Evolutionary conservation across 2,329 filamentous ascomycete genomes (phyloP), one percentile per base, ranked within the genome.

Genomic region (Fusarium sp.): DNA sequence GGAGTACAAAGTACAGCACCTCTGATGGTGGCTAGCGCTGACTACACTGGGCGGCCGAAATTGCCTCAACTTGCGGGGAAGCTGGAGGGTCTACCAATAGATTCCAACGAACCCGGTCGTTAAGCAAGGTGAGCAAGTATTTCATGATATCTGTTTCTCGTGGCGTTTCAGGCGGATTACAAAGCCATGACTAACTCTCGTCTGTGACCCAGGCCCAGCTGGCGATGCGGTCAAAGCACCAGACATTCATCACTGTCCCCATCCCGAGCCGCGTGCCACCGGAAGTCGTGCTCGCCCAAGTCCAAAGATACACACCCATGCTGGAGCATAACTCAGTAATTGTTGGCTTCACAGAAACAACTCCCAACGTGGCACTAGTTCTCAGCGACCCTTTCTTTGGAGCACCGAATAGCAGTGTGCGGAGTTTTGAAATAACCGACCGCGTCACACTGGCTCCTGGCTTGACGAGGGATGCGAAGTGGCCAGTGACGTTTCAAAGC

Each of bases 161-260:
- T 46, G 26, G 34, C 10, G 47, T 43, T 34, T 42, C 38, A 43
- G 22, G 22, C 28, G 21, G n/a, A 24, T 64, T 15, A 63, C 39
- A 55, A 50, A 64, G 11, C 44, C 34, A 45, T 64, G 33, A 64
- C 61, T 64, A 64, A 64, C 59, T 38, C 21, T 34, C 33, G 11
- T 36, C 46, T 58, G 31, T 56, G 28, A 26, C 14, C 19, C 11
- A 8, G 7, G 38, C n/a, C 45, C 31, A 10, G 33, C 36, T 47
- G 46, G 62, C 61, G 17, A 69, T 69, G 66, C 61, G 66, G 42
- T 70, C 62, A 15, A 55, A 51, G 31, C 57, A 69, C 39, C 62
- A 52, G 15, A 46, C 56, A 28, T 53, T 33, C 57, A 62, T 69
- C 52, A 57, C 56, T 15, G 53, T 66, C 10, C 66, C 66, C 31